These are phyloP conservation scores for Leccinum incarnatum DNA, from an alignment of 768 basidiomycete genomes.

Conservation along the genomic window DNA sequence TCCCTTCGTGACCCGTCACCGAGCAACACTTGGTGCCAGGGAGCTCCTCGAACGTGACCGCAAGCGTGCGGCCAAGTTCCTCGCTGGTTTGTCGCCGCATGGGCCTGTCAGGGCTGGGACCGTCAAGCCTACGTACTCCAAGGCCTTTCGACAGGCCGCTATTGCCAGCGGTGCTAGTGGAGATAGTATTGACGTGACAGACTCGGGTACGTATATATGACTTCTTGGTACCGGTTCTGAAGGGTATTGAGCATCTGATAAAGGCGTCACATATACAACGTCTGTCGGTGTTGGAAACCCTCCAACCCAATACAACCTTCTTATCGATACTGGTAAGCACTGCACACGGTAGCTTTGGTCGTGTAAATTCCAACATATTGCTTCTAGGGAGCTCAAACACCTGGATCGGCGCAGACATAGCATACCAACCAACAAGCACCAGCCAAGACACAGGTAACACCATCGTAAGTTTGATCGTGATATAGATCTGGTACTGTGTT, in stretches of 20 bases:
- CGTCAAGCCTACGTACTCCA: not conserved
- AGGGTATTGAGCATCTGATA: not conserved
- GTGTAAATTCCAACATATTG: not conserved
- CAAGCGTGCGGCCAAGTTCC: slow-evolving; percentile 52
- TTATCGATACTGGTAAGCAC: slow-evolving; percentile 54
- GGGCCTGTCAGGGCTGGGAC: slow-evolving; percentile 39
- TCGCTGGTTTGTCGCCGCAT: slow-evolving; percentile 53
- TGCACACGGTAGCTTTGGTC: not conserved
- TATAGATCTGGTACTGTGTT: not conserved
- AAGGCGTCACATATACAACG: slow-evolving; percentile 52
- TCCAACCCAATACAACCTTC: slow-evolving; percentile 46
- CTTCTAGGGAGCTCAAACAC: slow-evolving; percentile 45
- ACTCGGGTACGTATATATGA: slow-evolving; percentile 38
- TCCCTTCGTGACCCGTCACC: slow-evolving; percentile 46
- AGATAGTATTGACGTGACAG: slow-evolving; percentile 52
- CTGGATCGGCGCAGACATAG: slow-evolving; percentile 52
- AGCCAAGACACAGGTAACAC: slow-evolving; percentile 39
- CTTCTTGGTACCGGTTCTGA: not conserved
- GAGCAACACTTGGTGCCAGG: slow-evolving; percentile 37
- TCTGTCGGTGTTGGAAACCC: slow-evolving; percentile 52
- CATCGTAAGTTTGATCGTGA: slow-evolving; percentile 29
- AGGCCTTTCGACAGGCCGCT: slow-evolving; percentile 14
- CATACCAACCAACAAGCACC: slow-evolving; percentile 45
- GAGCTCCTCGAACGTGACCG: slow-evolving; percentile 53
- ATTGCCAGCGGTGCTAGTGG: not conserved